phyloP scores from a whole-genome alignment of 148 eudicot species.

The Fagopyrum esculentum region DNA sequence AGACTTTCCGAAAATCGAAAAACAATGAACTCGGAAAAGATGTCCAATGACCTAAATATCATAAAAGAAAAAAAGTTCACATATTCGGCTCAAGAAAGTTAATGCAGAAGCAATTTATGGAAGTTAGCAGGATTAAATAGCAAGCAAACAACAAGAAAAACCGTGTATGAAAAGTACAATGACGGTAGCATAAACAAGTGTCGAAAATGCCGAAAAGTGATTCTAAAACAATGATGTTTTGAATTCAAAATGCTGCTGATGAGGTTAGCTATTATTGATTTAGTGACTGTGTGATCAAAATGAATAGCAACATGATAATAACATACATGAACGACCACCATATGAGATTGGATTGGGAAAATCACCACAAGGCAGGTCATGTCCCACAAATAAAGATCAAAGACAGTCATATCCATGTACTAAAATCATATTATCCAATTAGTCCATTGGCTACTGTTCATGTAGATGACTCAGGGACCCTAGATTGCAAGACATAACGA shows the following conservation, averaged over 20 bases:
- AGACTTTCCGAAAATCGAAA: not conserved
- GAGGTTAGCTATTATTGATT: not conserved
- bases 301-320: not conserved
- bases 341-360: not conserved
- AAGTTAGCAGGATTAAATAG: not conserved
- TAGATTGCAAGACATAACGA: not conserved
- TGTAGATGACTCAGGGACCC: not conserved
- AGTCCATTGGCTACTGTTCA: not conserved
- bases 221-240: not conserved
- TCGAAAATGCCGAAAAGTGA: not conserved
- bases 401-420: not conserved
- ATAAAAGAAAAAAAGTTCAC: not conserved
- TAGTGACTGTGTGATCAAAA: conserved; percentile 2
- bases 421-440: not conserved
- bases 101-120: not conserved
- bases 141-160: not conserved
- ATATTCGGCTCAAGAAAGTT: not conserved
- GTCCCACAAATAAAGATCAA: not conserved
- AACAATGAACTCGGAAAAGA: not conserved
- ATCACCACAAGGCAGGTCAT: not conserved
- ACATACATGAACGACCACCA: not conserved
- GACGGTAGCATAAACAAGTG: not conserved
- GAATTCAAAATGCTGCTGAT: not conserved
- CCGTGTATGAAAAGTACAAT: not conserved
- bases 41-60: not conserved